Conservation (phyloP, 108 stramenopile genomes). For the Aureococcus anophagefferens region DNA sequence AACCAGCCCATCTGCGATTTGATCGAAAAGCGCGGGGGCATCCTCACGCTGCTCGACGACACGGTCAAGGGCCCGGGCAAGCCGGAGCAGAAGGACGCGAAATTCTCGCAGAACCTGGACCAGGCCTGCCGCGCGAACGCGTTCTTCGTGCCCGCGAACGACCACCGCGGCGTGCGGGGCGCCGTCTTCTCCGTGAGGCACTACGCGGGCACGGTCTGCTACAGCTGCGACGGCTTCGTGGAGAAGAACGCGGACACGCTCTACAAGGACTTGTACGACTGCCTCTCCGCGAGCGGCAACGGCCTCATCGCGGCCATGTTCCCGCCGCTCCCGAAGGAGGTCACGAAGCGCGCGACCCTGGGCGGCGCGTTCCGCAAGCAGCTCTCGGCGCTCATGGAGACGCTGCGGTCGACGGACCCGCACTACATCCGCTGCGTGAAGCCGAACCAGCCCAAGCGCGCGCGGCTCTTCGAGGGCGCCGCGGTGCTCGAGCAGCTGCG, state of each 20-base stretch:
- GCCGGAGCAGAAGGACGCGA: slow-evolving; percentile 30
- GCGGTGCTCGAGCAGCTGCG: slow-evolving; percentile 34
- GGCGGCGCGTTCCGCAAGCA: slow-evolving; percentile 24
- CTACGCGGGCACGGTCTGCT: slow-evolving; percentile 15
- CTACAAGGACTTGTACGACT: neutral
- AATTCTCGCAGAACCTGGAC: slow-evolving; percentile 21
- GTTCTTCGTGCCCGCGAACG: slow-evolving; percentile 9
- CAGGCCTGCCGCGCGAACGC: neutral
- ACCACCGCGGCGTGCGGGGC: neutral
- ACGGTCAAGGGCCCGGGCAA: slow-evolving; percentile 41
- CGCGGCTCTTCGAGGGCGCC: slow-evolving; percentile 3
- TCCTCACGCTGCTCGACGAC: slow-evolving; percentile 35
- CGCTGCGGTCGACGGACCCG: slow-evolving; percentile 13
- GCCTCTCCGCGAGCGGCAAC: slow-evolving; percentile 8
- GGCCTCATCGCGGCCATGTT: slow-evolving; percentile 20
- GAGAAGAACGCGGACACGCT: slow-evolving; percentile 32
- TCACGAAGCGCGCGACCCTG: slow-evolving; percentile 20
- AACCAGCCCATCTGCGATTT: slow-evolving; percentile 61
- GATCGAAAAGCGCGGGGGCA: slow-evolving; percentile 50
- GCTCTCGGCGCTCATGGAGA: slow-evolving; percentile 8
- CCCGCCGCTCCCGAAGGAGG: neutral
- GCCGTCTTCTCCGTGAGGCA: slow-evolving; percentile 11
- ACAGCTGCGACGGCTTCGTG: slow-evolving; percentile 22
- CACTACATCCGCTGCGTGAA: slow-evolving; percentile 40
- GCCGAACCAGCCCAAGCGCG: slow-evolving; percentile 24